These are phyloP conservation scores for Trichoderma sp. DNA, from an alignment of 2,329 filamentous ascomycete species.

Conservation along the genomic window DNA sequence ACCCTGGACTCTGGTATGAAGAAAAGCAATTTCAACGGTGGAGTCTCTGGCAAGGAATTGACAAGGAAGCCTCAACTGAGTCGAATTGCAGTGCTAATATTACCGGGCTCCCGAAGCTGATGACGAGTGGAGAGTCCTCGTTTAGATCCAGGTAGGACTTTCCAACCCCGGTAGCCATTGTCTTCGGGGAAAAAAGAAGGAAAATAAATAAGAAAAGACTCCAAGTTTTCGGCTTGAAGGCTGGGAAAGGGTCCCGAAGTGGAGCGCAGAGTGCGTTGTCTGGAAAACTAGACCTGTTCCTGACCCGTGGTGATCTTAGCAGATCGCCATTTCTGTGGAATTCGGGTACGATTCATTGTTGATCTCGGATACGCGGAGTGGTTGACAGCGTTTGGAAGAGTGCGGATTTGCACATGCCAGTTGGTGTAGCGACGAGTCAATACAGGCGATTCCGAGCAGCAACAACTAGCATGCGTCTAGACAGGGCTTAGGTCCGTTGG, in stretches of 20 bases:
- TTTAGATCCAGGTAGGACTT: neutral
- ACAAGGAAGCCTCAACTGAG: neutral
- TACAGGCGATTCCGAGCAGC: neutral
- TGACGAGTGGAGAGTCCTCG: neutral
- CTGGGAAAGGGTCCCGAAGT: neutral
- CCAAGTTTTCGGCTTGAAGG: neutral
- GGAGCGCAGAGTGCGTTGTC: neutral
- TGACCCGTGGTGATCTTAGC: constrained; percentile 4
- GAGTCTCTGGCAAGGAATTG: neutral
- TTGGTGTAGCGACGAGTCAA: neutral
- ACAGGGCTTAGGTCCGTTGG: neutral
- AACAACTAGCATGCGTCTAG: neutral
- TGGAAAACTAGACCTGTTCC: constrained; percentile 16
- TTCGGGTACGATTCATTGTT: neutral
- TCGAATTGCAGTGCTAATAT: neutral
- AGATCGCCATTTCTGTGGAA: constrained; percentile 10
- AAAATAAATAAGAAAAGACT: neutral
- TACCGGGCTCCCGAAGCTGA: neutral
- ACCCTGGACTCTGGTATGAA: neutral
- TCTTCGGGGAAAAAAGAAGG: neutral
- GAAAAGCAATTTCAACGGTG: neutral
- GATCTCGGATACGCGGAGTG: neutral
- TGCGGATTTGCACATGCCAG: neutral
- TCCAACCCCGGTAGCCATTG: neutral
- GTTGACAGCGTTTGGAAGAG: neutral